phyloP scores from a whole-genome alignment of 495 filamentous ascomycete genomes.

The Cryomyces antarcticus region DNA sequence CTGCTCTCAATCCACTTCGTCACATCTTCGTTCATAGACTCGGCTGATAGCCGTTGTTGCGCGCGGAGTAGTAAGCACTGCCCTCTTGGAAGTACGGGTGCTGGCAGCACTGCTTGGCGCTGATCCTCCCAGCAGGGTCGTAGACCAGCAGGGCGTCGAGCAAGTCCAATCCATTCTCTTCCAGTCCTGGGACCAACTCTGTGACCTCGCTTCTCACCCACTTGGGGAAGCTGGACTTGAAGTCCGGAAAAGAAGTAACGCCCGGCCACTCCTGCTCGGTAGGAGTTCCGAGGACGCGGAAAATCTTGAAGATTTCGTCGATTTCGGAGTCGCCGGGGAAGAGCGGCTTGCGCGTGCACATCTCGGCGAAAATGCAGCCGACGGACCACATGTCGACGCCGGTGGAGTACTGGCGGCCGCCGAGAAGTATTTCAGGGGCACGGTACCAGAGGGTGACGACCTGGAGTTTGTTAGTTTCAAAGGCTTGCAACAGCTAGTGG shows the following conservation, averaged over 20 bases:
- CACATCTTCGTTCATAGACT: too few species aligned
- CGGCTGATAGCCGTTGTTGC: too few species aligned
- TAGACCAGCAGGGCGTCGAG: constrained; percentile 79
- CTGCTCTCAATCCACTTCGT: too few species aligned
- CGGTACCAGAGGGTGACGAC: constrained; percentile 98
- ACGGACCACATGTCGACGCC: constrained; percentile 99
- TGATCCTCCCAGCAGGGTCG: constrained; percentile 82
- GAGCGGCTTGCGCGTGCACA: constrained; percentile 94
- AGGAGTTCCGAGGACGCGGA: constrained; percentile 83
- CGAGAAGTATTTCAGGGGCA: constrained; percentile 90
- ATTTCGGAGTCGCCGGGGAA: constrained; percentile 98
- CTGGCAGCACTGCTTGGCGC: constrained; percentile 80
- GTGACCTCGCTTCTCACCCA: constrained; percentile 56
- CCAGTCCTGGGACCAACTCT: constrained; percentile 38
- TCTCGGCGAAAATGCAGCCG: constrained; percentile 97
- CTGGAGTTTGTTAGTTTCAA: constrained; percentile 14
- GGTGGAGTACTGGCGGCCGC: constrained; percentile 92
- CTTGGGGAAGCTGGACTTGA: constrained; percentile 91
- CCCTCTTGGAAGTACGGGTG: constrained; percentile 84
- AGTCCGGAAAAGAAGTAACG: constrained; percentile 93
- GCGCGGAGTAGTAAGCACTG: constrained; percentile 3
- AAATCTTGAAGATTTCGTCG: constrained; percentile 99
- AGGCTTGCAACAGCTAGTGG: not conserved
- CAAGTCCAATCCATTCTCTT: constrained; percentile 65
- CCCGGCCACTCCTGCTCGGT: constrained; percentile 81